Percentiles rank a stretch among this genome's conserved stretches.
Evolutionary conservation across 495 filamentous ascomycete species (phyloP).

Genomic region (Barbatosphaeria neglecta): DNA sequence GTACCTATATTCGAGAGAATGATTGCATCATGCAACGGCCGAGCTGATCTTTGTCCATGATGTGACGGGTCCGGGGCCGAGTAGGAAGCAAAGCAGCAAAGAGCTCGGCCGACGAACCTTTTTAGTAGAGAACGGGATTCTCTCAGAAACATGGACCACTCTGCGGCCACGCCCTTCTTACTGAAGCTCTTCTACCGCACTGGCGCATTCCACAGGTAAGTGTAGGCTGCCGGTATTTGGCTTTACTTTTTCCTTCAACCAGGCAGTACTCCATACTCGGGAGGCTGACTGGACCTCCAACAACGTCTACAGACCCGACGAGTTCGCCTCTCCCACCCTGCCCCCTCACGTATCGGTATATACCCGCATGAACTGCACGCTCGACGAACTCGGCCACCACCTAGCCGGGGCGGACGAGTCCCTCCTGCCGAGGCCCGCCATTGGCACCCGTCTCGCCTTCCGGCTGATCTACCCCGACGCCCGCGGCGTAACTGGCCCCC

Average conservation of each 20-base stretch:
- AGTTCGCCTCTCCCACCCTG: conserved; percentile 46
- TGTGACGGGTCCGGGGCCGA: too few relatives aligned
- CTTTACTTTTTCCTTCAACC: conserved; percentile 3
- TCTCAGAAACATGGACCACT: neutral
- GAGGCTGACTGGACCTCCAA: conserved; percentile 1
- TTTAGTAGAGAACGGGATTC: neutral
- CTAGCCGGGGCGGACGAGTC: conserved; percentile 30
- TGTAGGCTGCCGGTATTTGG: conserved; percentile 4
- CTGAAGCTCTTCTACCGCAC: conserved; percentile 79
- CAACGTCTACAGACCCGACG: conserved; percentile 44
- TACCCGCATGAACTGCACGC: conserved; percentile 76
- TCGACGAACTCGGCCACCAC: conserved; percentile 63
- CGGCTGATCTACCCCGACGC: conserved; percentile 80
- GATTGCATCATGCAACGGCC: too few relatives aligned
- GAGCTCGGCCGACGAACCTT: neutral
- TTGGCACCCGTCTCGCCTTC: conserved; percentile 77
- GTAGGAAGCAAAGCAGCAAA: neutral
- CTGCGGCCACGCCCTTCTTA: conserved; percentile 67
- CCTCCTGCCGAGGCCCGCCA: conserved; percentile 59
- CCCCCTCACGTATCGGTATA: conserved; percentile 70
- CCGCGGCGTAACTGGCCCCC: conserved; percentile 35
- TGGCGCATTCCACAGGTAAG: conserved; percentile 60
- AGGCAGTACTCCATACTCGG: too few relatives aligned
- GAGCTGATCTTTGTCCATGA: too few relatives aligned
- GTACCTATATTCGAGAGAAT: too few relatives aligned